Base-by-base conservation (phyloP, 2,329 filamentous ascomycete genomes). In the Trichoderma sp. region DNA sequence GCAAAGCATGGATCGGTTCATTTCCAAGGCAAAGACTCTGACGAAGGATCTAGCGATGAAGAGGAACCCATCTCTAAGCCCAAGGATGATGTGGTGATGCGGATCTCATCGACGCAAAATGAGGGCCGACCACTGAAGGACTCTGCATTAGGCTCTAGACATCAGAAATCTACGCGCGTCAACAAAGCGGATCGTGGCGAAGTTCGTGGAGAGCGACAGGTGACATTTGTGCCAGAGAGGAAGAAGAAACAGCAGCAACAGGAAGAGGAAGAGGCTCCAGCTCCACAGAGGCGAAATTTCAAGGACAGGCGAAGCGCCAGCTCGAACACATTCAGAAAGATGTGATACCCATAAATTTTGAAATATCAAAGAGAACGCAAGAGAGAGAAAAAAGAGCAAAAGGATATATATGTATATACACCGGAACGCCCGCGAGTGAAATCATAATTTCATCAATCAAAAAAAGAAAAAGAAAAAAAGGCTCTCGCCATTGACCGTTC, bases 191-290 rank as follows among this genome's bases (percentile, higher is more conserved):
- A 80, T 54, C 77, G 78, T 5, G 81, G 84, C 21, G 84, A 88
- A 51, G 81, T 86, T 28, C 85, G 87, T 46, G 88, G 88, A 58
- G 89, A 90, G 76, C 86, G 89, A 74, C 85, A 90, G 74, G 85
- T 94, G 71, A 90, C 89, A n/a, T 95, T 94, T 78, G 85, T 89
- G 69, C 91, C 91, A 10, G 83, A 85, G 71, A 83, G 82, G 10
- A 83, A 78, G 73, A 87, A 81, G 77, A 81, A 84, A 32, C 65
- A 18, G 46, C 65, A 18, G 74, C 81, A 82, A 72, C 72, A 78
- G 46, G 72, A 77, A 69, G 76, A 78, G 46, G 74, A 78, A 30
- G 75, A 77, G 54, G 73, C 73, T 39, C 72, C 73, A 24, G 73
- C 76, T 30, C 76, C 77, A 32, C 75, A 76, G 55, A 77, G 77